Base-by-base conservation (phyloP, 202 grass and related monocot genomes). In the Bolboschoenoplectus hybrid region DNA sequence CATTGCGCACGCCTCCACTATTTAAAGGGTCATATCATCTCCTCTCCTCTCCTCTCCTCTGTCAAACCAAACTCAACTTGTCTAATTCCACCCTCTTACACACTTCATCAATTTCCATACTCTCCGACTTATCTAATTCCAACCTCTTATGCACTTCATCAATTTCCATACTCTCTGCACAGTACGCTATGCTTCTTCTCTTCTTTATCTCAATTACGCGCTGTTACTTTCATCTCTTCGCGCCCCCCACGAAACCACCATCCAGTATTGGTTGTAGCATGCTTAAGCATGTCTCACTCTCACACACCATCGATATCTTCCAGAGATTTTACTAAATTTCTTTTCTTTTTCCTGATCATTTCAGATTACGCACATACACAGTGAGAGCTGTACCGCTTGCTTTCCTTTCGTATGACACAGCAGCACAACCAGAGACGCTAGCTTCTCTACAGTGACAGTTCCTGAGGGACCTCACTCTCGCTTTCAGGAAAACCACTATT, bases 21-120 rank as follows among this genome's bases (percentile, higher is more conserved):
- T 88, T 84, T 88, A 84, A 67, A 84, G 58, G 62, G 72, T 77
- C 81, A 77, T 51, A 52, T 53, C 14, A 53, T 41, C 68, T 84
- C 79, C 74, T 57, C 34, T 77, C 81, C 67, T 51, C 52, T 53
- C 14, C 53, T 41, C 68, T 84, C 79, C 74, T 57, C 34, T 60
- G 44, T 67, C 68, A 67, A 65, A 52, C 34, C 69, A 87, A 81
- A 39, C 20, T 62, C 58, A 19, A 68, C 36, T 68, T 41, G 1
- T 68, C 64, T 38, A 39, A 61, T 16, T 26, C 1, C 16, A 61
- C 16, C 12, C 11, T 52, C 9, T 13, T 16, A n/a, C 52, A 58
- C 16, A 58, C 55, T 16, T 34, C 65, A 69, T 75, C 12, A 56
- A 56, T 53, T 56, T 34, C 9, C 5, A 36, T 61, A 47, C 39